Conservation (phyloP, 208 protist species). For the Angomonas deanei region DNA sequence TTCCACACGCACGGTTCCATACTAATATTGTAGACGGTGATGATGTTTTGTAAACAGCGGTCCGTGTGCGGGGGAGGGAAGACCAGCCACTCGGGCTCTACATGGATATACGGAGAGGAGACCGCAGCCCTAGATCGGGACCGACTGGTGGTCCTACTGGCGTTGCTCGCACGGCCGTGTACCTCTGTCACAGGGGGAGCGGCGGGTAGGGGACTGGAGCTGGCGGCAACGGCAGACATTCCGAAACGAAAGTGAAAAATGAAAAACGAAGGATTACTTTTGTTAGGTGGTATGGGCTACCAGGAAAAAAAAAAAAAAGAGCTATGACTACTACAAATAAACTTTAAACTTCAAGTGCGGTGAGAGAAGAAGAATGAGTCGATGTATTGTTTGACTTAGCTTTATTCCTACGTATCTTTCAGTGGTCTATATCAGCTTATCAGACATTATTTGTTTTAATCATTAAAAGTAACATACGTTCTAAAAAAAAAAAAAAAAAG, state of each 20-base stretch:
- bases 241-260: neutral
- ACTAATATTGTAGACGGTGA: constrained; percentile 58
- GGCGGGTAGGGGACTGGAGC: neutral
- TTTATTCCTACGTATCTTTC: no score
- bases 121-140: constrained; percentile 3
- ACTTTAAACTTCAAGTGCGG: no score
- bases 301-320: neutral
- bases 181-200: neutral
- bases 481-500: no score
- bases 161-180: neutral
- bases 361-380: no score
- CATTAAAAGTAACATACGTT: no score
- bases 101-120: constrained; percentile 28
- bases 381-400: no score
- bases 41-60: constrained; percentile 58
- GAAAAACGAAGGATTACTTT: neutral
- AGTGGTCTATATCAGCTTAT: no score
- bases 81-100: constrained; percentile 48
- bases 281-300: neutral
- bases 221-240: neutral
- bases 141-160: neutral
- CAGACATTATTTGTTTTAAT: no score
- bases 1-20: constrained; percentile 56
- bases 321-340: neutral
- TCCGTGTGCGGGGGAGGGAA: constrained; percentile 66